Evolutionary conservation across 805 yeast species (phyloP), one percentile per base, ranked within the genome.

Genomic region (Kuraishia piskuri): DNA sequence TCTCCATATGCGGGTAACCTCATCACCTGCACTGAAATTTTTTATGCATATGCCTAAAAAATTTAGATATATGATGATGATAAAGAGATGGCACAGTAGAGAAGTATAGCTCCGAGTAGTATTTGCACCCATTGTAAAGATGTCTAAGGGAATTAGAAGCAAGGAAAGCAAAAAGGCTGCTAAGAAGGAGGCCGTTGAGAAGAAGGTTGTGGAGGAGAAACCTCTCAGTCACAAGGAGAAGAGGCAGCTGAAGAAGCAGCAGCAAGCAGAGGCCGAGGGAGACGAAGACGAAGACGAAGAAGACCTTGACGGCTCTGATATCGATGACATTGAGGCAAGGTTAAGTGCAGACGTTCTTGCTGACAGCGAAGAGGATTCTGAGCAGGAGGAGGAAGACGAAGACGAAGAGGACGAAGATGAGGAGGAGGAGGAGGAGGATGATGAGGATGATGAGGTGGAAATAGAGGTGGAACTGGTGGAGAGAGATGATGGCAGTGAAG

Each of bases 171-270:
- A 20, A 20, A 22, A 21, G 22, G 22, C 47, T 22, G 47, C 47
- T 19, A 12, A 12, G 22, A 22, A 45, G 22, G 47, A 45, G 47
- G 47, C 47, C 14, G 23, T 22, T 10, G 40, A 31, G 17, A 31
- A 48, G 22, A 48, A 48, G 21, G 12, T 49, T 5, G 50, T 44
- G 14, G 50, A 82, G 57, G 76, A 82, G 57, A 63, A 67, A 22
- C 70, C 75, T 20, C 71, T 84, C 54, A 83, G 88, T 49, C 83
- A 80, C 68, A 85, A 83, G 60, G 87, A 83, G 51, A 76, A 75
- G 64, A 79, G 87, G 71, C 72, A 75, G 61, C 68, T 81, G 67
- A 81, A 80, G 73, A 81, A 81, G 66, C 66, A 69, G 52, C 64
- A 71, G 56, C 53, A 55, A 36, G 67, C 62, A 4, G 57, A 74